These are phyloP conservation scores for Nemania sp. DNA, from an alignment of 2,329 filamentous ascomycete genomes.

Conservation along the genomic window DNA sequence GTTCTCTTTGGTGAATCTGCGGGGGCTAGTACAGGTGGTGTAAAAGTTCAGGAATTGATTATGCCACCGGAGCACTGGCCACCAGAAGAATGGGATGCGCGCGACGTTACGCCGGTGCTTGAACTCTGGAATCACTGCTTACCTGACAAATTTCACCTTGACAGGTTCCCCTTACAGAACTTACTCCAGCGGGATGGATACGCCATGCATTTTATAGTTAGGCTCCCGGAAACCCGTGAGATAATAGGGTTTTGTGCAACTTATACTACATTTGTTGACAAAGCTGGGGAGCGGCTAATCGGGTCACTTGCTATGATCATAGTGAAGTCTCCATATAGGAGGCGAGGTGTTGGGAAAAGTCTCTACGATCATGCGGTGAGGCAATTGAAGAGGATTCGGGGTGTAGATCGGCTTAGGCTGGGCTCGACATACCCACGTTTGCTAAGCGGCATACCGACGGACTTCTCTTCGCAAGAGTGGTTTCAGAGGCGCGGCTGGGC, in stretches of 20 bases:
- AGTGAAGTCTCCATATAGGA: constrained; percentile 61
- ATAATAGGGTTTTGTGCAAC: constrained; percentile 71
- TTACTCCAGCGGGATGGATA: constrained; percentile 67
- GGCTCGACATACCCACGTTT: constrained; percentile 70
- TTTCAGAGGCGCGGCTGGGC: constrained; percentile 67
- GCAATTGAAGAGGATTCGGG: constrained; percentile 62
- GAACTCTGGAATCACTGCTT: constrained; percentile 62
- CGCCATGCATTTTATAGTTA: constrained; percentile 68
- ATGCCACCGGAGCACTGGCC: constrained; percentile 56
- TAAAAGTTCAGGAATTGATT: constrained; percentile 50
- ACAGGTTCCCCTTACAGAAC: constrained; percentile 56
- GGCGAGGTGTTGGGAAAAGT: constrained; percentile 64
- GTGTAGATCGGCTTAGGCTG: constrained; percentile 66
- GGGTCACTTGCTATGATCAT: constrained; percentile 68
- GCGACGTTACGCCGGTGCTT: constrained; percentile 54
- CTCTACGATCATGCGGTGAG: constrained; percentile 65
- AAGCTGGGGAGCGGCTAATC: constrained; percentile 63
- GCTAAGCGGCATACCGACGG: constrained; percentile 64
- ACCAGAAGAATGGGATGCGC: constrained; percentile 54
- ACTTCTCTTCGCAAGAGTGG: constrained; percentile 61
- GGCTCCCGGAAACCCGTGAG: constrained; percentile 57
- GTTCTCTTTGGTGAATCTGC: constrained; percentile 61
- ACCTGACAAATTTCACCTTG: constrained; percentile 60
- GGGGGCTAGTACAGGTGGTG: constrained; percentile 34
- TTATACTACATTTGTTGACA: constrained; percentile 68